Conservation (phyloP, 345 rosid species). For the Aegle marmelos region DNA sequence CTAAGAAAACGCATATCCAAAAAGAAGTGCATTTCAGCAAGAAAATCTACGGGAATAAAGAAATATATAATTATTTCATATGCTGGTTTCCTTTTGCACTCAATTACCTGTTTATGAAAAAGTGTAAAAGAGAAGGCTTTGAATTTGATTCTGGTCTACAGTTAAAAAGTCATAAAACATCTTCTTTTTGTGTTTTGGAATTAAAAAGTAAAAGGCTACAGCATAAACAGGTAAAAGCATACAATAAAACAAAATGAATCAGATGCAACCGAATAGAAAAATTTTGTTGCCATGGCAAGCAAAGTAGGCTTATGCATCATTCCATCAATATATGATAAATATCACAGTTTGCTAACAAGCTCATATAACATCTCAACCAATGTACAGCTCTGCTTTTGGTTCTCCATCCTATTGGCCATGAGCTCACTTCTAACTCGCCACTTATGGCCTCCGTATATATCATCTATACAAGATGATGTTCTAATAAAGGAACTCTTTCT, state of each 20-base stretch:
- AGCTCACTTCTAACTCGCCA: conserved; percentile 9
- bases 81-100: not conserved
- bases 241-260: not conserved
- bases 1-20: too few species aligned
- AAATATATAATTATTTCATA: not conserved
- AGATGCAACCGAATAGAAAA: not conserved
- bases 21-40: not conserved
- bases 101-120: not conserved
- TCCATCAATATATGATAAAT: not conserved
- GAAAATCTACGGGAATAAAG: not conserved
- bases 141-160: conserved; percentile 11
- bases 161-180: conserved; percentile 3
- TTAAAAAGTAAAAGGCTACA: not conserved
- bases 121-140: conserved; percentile 14
- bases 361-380: not conserved
- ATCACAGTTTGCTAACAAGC: not conserved
- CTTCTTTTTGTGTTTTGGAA: conserved; percentile 21
- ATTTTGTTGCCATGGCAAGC: not conserved
- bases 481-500: conserved; percentile 53
- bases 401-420: conserved; percentile 21
- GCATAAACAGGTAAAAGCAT: not conserved
- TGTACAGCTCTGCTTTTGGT: not conserved
- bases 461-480: conserved; percentile 39
- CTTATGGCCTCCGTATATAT: not conserved
- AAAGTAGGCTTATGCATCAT: not conserved